Evolutionary conservation across 2,329 filamentous ascomycete genomes (phyloP).

Genomic region (Stemphylium vesicarium): DNA sequence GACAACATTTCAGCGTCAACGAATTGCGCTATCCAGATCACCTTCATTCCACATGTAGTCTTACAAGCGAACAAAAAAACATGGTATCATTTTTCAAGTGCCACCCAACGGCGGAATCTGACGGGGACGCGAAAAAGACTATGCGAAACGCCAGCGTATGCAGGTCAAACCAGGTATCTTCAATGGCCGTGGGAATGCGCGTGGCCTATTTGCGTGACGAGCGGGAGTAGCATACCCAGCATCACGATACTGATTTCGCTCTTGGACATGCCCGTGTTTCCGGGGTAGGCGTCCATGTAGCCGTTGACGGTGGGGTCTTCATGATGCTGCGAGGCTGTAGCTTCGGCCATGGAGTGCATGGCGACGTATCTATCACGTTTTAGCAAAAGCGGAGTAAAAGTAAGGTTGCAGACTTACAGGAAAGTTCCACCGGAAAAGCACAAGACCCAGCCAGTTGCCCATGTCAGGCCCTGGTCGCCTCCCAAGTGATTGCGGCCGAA

Average conservation of each 20-base stretch:
- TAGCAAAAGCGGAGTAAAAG: background rate
- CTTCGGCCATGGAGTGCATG: slow-evolving; percentile 97
- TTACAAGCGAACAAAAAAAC: background rate
- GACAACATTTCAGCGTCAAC: too few relatives aligned
- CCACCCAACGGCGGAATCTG: too few relatives aligned
- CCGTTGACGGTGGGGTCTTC: slow-evolving; percentile 51
- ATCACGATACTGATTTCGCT: slow-evolving; percentile 68
- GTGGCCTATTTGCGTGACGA: slow-evolving; percentile 79
- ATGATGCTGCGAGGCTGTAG: slow-evolving; percentile 48
- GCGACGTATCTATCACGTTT: slow-evolving; percentile 77
- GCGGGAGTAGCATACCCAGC: slow-evolving; percentile 77
- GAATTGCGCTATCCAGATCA: too few relatives aligned
- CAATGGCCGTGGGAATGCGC: slow-evolving; percentile 58
- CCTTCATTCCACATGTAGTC: too few relatives aligned
- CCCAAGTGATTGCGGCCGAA: slow-evolving; percentile 67
- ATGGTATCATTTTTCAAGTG: slow-evolving; percentile 17
- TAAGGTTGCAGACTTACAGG: slow-evolving; percentile 67
- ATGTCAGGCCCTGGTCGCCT: slow-evolving; percentile 70
- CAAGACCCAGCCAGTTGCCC: slow-evolving; percentile 90
- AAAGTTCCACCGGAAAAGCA: slow-evolving; percentile 98
- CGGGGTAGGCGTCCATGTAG: slow-evolving; percentile 61
- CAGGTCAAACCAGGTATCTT: background rate
- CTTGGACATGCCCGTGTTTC: slow-evolving; percentile 57
- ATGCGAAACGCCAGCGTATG: slow-evolving; percentile 19
- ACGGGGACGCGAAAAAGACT: background rate